Evolutionary conservation across 1,139 yeast species (phyloP).

Genomic region (Wickerhamomyces sp.): DNA sequence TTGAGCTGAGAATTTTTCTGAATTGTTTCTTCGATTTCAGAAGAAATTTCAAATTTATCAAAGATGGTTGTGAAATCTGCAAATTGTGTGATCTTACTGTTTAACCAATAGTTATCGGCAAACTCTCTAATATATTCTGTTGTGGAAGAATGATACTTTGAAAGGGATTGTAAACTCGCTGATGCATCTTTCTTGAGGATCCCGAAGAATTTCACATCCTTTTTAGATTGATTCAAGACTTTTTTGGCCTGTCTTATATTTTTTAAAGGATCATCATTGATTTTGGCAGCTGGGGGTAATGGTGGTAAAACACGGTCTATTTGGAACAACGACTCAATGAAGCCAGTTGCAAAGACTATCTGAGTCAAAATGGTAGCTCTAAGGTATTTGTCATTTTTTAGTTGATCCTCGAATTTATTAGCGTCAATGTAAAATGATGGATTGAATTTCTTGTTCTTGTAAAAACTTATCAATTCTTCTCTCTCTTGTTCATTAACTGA

Average conservation of each 20-base stretch:
- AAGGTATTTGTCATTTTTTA: slow-evolving; percentile 11
- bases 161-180: not conserved
- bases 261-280: not conserved
- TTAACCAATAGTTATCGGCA: slow-evolving; percentile 5
- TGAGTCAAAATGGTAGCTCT: slow-evolving; percentile 13
- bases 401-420: slow-evolving; percentile 12
- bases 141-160: not conserved
- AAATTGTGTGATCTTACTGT: slow-evolving; percentile 7
- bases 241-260: not conserved
- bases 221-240: not conserved
- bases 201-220: no score
- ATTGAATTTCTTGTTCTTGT: slow-evolving; percentile 10
- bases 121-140: slow-evolving; percentile 2
- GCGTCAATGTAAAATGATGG: slow-evolving; percentile 15
- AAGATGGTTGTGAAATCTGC: slow-evolving; percentile 3
- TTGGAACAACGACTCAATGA: slow-evolving; percentile 5
- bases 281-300: not conserved
- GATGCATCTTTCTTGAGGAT: not conserved
- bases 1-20: slow-evolving; percentile 6
- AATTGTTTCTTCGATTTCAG: slow-evolving; percentile 3
- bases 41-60: slow-evolving; percentile 4
- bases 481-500: slow-evolving; percentile 7
- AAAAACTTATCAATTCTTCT: slow-evolving; percentile 8
- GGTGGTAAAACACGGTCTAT: not conserved
- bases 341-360: slow-evolving; percentile 5